phyloP scores from a whole-genome alignment of 768 basidiomycete genomes.

The Amanita rimosa region DNA sequence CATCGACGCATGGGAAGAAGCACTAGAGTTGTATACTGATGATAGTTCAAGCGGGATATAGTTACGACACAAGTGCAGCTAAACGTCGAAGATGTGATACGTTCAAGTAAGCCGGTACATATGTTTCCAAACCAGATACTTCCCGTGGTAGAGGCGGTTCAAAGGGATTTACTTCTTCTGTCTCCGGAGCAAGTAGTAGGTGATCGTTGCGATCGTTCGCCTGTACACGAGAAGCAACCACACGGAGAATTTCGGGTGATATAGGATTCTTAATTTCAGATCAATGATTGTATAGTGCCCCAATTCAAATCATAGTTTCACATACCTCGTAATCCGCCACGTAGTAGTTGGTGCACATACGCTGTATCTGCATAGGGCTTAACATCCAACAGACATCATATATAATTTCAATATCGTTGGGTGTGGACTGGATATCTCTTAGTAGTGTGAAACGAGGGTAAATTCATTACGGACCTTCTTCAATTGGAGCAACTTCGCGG shows the following conservation, averaged over 20 bases:
- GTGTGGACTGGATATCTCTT: slow-evolving; percentile 51
- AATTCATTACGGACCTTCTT: slow-evolving; percentile 62
- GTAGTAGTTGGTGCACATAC: slow-evolving; percentile 98
- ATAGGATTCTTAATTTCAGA: slow-evolving; percentile 67
- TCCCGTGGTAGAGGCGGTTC: slow-evolving; percentile 91
- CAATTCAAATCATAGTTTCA: neutral
- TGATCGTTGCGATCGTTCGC: slow-evolving; percentile 97
- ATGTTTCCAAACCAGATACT: slow-evolving; percentile 93
- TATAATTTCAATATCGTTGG: slow-evolving; percentile 96
- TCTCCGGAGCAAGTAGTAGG: slow-evolving; percentile 88
- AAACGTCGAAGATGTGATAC: slow-evolving; percentile 82
- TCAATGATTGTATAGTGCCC: neutral
- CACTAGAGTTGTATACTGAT: neutral
- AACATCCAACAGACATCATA: slow-evolving; percentile 99
- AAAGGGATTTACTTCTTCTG: slow-evolving; percentile 93
- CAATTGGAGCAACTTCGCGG: slow-evolving; percentile 92
- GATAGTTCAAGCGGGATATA: neutral
- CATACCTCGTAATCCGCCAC: slow-evolving; percentile 96
- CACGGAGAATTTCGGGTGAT: slow-evolving; percentile 91
- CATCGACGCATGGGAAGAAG: slow-evolving; percentile 4
- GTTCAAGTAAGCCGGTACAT: slow-evolving; percentile 86
- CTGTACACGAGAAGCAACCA: slow-evolving; percentile 91
- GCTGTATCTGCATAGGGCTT: slow-evolving; percentile 97
- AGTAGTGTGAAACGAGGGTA: neutral
- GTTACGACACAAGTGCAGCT: slow-evolving; percentile 65